Evolutionary conservation across 768 basidiomycete genomes (phyloP).

Genomic region (Leccinum rimulosum): DNA sequence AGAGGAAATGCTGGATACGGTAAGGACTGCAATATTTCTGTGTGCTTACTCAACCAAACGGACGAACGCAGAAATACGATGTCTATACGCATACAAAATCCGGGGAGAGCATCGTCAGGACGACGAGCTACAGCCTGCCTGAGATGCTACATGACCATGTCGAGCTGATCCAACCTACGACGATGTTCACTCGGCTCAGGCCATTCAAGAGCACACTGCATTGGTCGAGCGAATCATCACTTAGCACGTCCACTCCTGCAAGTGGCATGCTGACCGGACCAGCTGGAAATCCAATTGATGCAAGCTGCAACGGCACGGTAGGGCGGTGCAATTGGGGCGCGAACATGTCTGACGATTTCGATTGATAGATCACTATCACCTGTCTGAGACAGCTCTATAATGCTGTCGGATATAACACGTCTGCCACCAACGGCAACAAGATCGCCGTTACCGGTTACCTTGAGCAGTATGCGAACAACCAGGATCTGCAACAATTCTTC

Average conservation of each 20-base stretch:
- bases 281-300: constrained; percentile 41
- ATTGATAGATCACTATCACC: constrained; percentile 44
- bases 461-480: constrained; percentile 50
- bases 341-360: background rate
- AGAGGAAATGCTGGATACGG: constrained; percentile 71
- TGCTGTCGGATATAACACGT: constrained; percentile 43
- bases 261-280: constrained; percentile 24
- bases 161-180: constrained; percentile 72
- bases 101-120: constrained; percentile 58
- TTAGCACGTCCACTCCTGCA: background rate
- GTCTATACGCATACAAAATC: constrained; percentile 54
- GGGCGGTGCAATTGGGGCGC: background rate
- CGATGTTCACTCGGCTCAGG: constrained; percentile 55
- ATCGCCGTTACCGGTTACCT: constrained; percentile 58
- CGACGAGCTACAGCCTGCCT: constrained; percentile 69
- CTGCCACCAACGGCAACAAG: constrained; percentile 42
- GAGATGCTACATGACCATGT: constrained; percentile 55
- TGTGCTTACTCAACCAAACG: background rate
- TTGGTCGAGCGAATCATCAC: constrained; percentile 18
- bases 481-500: constrained; percentile 54
- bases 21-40: constrained; percentile 26
- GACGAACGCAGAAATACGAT: constrained; percentile 50
- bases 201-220: constrained; percentile 42
- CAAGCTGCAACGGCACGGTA: constrained; percentile 44
- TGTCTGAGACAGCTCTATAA: constrained; percentile 60